Conservation (phyloP, 148 eudicot species). For the Fagopyrum tataricum region DNA sequence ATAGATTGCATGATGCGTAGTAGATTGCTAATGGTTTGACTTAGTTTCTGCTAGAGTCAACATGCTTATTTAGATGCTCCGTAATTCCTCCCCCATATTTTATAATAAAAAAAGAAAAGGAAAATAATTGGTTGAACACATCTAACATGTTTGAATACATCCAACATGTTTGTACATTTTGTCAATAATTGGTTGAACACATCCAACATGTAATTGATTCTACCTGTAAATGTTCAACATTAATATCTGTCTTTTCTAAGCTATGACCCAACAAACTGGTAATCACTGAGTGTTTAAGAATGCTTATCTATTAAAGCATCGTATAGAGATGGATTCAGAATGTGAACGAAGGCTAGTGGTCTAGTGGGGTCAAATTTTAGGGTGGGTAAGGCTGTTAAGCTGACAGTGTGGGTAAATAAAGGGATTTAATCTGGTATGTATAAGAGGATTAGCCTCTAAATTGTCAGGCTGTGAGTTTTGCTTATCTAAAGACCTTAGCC, state of each 20-base stretch:
- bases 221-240: neutral
- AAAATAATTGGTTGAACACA: neutral
- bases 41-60: neutral
- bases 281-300: neutral
- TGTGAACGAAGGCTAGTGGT: neutral
- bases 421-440: neutral
- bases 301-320: neutral
- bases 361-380: neutral
- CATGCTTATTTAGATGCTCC: neutral
- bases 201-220: neutral
- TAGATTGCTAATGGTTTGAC: neutral
- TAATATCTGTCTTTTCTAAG: neutral
- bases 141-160: neutral
- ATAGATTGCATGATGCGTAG: neutral
- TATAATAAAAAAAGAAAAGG: neutral
- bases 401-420: neutral
- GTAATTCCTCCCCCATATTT: neutral
- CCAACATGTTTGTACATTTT: neutral
- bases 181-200: neutral
- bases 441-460: neutral
- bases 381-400: neutral
- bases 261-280: neutral
- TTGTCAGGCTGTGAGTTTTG: neutral
- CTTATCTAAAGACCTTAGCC: neutral
- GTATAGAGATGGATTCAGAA: neutral